Conservation (phyloP, 352 stramenopile genomes). For the Peronospora destructor region DNA sequence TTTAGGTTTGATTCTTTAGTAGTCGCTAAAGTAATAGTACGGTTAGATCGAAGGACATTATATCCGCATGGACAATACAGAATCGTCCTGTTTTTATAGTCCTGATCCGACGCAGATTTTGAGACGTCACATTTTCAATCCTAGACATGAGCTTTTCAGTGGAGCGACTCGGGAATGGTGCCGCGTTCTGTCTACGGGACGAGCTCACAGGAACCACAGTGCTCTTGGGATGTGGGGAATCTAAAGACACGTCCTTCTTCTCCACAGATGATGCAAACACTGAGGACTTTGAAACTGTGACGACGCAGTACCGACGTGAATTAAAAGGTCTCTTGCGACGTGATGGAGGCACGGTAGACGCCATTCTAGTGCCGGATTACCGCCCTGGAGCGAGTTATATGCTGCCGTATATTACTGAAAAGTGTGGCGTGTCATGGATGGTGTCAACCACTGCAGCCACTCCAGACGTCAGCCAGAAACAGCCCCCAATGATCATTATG, state of each 20-base stretch:
- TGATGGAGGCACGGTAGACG: slow-evolving; percentile 37
- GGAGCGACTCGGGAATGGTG: slow-evolving; percentile 60
- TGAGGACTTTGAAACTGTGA: slow-evolving; percentile 25
- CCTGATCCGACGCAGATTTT: background rate
- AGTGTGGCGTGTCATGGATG: slow-evolving; percentile 30
- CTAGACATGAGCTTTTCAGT: slow-evolving; percentile 55
- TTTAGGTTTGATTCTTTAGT: slow-evolving; percentile 1
- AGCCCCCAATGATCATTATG: slow-evolving; percentile 48
- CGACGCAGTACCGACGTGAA: slow-evolving; percentile 47
- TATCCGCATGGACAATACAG: no score
- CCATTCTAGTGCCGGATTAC: slow-evolving; percentile 63
- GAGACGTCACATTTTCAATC: background rate
- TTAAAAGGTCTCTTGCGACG: slow-evolving; percentile 47
- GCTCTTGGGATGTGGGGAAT: slow-evolving; percentile 60
- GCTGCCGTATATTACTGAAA: slow-evolving; percentile 67
- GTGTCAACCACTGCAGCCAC: slow-evolving; percentile 1
- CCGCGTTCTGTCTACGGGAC: slow-evolving; percentile 63
- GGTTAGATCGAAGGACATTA: no score
- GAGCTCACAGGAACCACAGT: slow-evolving; percentile 38
- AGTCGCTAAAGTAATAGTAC: no score
- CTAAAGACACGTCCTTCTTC: slow-evolving; percentile 17
- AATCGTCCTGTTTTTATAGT: background rate
- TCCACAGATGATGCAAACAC: slow-evolving; percentile 36
- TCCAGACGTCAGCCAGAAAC: slow-evolving; percentile 23
- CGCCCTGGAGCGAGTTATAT: slow-evolving; percentile 63